These are phyloP conservation scores for Vanrija pseudolonga DNA, from an alignment of 1,284 basidiomycete species.

Conservation along the genomic window DNA sequence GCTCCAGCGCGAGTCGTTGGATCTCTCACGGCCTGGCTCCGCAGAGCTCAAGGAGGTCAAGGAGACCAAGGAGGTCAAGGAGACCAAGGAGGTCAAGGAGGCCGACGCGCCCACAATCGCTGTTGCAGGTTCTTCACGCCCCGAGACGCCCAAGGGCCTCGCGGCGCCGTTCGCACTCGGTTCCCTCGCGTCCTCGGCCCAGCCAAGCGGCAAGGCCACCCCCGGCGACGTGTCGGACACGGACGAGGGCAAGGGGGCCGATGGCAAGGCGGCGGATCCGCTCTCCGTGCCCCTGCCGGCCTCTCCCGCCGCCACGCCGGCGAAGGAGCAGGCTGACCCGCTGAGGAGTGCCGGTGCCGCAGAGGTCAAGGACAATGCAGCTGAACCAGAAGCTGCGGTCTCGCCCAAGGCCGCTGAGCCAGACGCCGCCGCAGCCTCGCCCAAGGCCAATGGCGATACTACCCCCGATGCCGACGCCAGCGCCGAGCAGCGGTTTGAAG, in stretches of 20 bases:
- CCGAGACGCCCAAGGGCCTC: too few species aligned
- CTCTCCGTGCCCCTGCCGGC: background rate
- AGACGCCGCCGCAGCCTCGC: background rate
- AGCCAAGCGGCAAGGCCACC: too few species aligned
- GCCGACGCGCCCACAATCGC: background rate
- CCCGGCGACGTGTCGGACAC: background rate
- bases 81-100: background rate
- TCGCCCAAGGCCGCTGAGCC: background rate
- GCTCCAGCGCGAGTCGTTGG: conserved; percentile 10
- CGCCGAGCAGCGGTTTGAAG: conserved; percentile 12
- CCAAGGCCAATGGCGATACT: background rate
- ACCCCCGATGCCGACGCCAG: background rate
- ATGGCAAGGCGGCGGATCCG: background rate
- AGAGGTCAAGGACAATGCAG: background rate
- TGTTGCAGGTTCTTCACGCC: too few species aligned
- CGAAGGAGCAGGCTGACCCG: background rate
- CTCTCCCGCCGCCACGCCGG: background rate
- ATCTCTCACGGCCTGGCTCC: conserved; percentile 1
- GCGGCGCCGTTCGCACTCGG: too few species aligned
- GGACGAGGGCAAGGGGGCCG: background rate
- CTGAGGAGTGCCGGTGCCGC: background rate
- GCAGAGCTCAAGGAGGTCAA: background rate
- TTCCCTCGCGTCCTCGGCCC: too few species aligned
- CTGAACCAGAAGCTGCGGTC: background rate
- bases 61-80: background rate